Conservation (phyloP, 1,284 basidiomycete species). For the Ganoderma sinense region DNA sequence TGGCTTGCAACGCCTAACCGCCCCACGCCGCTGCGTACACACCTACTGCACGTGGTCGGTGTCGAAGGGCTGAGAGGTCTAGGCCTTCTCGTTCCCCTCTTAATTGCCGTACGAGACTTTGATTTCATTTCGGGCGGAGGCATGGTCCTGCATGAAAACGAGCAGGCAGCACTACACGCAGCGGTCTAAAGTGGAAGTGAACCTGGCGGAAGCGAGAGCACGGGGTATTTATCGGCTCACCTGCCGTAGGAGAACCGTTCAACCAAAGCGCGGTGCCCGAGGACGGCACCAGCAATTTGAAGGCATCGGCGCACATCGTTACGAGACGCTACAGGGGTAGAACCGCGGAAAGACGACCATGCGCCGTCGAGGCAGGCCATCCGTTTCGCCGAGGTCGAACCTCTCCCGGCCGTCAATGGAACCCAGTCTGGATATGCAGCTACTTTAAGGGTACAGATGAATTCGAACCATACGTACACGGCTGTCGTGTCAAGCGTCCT, state of each 20-base stretch:
- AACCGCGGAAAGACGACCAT: background rate
- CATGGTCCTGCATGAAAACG: background rate
- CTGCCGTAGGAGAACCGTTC: background rate
- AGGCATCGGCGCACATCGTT: background rate
- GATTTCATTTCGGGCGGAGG: background rate
- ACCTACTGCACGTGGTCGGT: background rate
- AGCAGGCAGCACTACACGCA: background rate
- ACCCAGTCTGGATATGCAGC: background rate
- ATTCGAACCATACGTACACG: background rate
- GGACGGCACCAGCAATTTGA: background rate
- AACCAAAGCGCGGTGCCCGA: background rate
- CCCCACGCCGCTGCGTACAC: background rate
- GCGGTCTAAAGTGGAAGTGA: background rate
- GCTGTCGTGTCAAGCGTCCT: background rate
- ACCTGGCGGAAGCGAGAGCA: background rate
- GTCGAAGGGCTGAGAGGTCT: background rate
- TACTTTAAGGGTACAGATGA: background rate
- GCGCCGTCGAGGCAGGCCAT: background rate
- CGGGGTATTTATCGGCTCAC: background rate
- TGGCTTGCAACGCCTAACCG: background rate
- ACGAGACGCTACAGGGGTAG: background rate
- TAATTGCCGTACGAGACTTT: background rate
- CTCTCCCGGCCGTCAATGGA: background rate
- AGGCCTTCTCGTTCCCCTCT: background rate
- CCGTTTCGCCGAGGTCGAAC: background rate